These are phyloP conservation scores for Pseudofabraea citricarpa DNA, from an alignment of 2,329 filamentous ascomycete species.

Conservation along the genomic window DNA sequence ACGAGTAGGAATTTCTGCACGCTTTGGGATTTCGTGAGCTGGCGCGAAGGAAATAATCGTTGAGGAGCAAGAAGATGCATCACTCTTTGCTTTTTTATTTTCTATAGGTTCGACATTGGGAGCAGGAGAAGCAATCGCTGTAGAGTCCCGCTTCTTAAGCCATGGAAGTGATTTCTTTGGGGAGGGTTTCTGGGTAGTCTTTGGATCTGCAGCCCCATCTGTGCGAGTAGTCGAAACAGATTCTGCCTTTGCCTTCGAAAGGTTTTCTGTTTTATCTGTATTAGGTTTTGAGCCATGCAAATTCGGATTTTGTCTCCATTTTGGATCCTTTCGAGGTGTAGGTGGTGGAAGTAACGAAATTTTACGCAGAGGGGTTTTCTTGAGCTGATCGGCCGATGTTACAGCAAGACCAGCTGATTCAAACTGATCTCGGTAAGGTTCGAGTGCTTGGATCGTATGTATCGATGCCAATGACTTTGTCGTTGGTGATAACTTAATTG, in stretches of 20 bases:
- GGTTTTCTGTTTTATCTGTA: neutral
- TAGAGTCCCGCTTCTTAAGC: constrained; percentile 17
- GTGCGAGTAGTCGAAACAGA: neutral
- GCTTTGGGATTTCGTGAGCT: neutral
- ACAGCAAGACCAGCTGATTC: constrained; percentile 49
- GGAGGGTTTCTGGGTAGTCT: constrained; percentile 1
- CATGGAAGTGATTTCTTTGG: constrained; percentile 20
- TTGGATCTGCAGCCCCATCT: neutral
- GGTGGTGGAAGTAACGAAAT: constrained; percentile 6
- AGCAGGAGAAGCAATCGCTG: constrained; percentile 5
- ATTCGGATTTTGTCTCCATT: constrained; percentile 1
- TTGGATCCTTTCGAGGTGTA: constrained; percentile 12
- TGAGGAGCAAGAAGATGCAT: neutral
- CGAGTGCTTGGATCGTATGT: constrained; percentile 46
- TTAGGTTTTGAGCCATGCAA: neutral
- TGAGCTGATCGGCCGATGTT: constrained; percentile 43
- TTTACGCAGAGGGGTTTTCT: constrained; percentile 4
- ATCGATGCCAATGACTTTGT: constrained; percentile 33
- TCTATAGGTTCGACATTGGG: neutral
- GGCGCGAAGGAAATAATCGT: neutral
- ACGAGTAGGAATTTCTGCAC: neutral
- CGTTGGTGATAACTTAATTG: too few species aligned
- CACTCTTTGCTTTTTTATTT: neutral
- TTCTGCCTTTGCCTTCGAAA: neutral
- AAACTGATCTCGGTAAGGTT: constrained; percentile 51